phyloP scores from a whole-genome alignment of 345 rosid species.

The Hypericum androsaemum region DNA sequence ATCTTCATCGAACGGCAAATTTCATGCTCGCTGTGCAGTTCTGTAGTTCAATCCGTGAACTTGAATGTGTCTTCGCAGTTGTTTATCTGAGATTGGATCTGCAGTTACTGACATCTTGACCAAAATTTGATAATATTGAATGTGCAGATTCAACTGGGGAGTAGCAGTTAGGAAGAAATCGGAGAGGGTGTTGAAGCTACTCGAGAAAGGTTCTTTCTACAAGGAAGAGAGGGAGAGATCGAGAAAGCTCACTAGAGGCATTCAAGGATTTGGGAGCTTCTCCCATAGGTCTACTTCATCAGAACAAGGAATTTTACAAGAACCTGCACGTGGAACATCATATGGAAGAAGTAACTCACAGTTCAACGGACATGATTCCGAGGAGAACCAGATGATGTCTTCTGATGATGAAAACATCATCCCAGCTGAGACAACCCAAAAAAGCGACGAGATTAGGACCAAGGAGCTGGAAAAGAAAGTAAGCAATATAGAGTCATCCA shows the following conservation, averaged over 20 bases:
- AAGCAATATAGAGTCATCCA: constrained; percentile 1
- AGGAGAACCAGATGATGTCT: constrained; percentile 26
- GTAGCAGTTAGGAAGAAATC: constrained; percentile 66
- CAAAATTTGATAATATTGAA: neutral
- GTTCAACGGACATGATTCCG: constrained; percentile 22
- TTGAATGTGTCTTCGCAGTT: too few relatives aligned
- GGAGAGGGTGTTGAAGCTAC: constrained; percentile 51
- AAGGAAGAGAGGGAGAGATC: constrained; percentile 73
- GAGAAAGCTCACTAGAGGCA: constrained; percentile 69
- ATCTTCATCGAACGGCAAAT: neutral
- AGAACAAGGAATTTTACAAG: constrained; percentile 24
- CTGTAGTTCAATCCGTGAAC: too few relatives aligned
- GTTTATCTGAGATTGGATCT: too few relatives aligned
- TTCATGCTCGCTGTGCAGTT: neutral
- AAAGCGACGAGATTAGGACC: constrained; percentile 1
- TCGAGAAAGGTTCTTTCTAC: constrained; percentile 52
- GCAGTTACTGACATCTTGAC: neutral
- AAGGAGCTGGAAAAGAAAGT: neutral
- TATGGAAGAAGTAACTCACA: constrained; percentile 48
- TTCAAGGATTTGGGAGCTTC: constrained; percentile 85
- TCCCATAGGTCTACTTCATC: constrained; percentile 29
- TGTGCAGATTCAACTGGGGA: constrained; percentile 86
- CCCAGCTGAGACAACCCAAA: constrained; percentile 10
- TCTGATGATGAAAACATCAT: constrained; percentile 7
- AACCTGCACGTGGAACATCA: constrained; percentile 18